phyloP scores from a whole-genome alignment of 2,329 filamentous ascomycete genomes.

The Rutstroemia sp. region DNA sequence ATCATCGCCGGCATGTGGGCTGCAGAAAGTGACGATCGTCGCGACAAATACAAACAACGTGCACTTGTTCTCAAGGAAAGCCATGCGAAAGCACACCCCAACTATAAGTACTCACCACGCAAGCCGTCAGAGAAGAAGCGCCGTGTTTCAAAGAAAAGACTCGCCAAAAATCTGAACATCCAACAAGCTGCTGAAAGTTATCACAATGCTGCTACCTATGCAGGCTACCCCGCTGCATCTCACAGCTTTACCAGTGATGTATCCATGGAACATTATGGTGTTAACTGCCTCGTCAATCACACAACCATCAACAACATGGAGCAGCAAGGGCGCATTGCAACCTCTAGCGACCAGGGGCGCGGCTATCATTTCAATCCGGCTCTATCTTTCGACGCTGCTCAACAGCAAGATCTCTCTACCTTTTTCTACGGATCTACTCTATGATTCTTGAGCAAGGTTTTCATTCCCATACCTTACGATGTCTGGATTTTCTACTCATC shows the following conservation, averaged over 20 bases:
- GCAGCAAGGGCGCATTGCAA: not conserved
- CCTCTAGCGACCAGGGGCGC: not conserved
- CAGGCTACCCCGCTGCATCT: not conserved
- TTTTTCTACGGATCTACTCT: not conserved
- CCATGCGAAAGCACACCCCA: not conserved
- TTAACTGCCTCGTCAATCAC: not conserved
- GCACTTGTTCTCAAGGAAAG: not conserved
- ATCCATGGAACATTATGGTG: not conserved
- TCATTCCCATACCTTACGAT: not conserved
- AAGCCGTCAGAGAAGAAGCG: slow-evolving; percentile 1
- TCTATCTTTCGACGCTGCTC: not conserved
- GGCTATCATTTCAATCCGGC: not conserved
- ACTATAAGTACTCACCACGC: slow-evolving; percentile 1
- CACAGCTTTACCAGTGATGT: not conserved
- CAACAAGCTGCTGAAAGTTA: not conserved
- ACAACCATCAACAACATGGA: not conserved
- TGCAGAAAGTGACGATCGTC: not conserved
- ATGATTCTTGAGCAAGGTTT: not conserved
- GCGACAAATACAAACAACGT: not conserved
- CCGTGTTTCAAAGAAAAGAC: not conserved
- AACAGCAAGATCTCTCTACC: not conserved
- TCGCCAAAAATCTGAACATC: not conserved
- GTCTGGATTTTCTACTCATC: not conserved
- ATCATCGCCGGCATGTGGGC: slow-evolving; percentile 5
- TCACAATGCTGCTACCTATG: not conserved